Conservation (phyloP, 139 green algal species). For the Gonium pectorale region DNA sequence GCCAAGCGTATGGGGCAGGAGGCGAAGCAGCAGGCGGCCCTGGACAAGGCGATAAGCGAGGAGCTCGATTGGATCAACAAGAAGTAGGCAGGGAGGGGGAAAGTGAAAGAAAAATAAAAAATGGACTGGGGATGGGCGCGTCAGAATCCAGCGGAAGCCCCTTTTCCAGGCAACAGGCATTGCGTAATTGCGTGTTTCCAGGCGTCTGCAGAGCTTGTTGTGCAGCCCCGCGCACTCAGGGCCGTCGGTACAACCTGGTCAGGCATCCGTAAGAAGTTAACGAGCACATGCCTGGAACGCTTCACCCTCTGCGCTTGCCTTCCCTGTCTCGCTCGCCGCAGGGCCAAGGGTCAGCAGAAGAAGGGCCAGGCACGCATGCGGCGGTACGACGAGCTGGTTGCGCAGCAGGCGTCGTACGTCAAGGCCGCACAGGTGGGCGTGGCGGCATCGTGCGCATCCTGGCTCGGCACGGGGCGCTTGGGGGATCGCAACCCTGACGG, state of each 20-base stretch:
- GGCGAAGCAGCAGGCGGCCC: slow-evolving; percentile 64
- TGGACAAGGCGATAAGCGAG: slow-evolving; percentile 63
- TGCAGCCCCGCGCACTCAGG: no score
- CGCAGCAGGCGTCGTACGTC: slow-evolving; percentile 59
- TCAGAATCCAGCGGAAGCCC: no score
- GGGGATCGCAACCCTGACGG: no score
- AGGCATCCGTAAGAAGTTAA: not conserved
- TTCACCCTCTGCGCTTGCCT: not conserved
- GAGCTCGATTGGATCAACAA: slow-evolving; percentile 78
- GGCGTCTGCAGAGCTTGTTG: no score
- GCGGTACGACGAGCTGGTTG: slow-evolving; percentile 79
- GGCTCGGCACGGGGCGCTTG: no score
- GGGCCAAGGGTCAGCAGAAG: slow-evolving; percentile 89
- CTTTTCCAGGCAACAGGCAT: no score
- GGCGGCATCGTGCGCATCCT: no score
- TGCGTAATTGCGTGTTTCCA: no score
- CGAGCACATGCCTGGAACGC: not conserved
- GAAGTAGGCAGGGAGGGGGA: slow-evolving; percentile 20
- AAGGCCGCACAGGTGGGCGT: slow-evolving; percentile 60
- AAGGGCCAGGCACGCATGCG: slow-evolving; percentile 82
- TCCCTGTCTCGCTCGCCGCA: not conserved
- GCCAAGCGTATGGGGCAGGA: slow-evolving; percentile 65
- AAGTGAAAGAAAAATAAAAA: no score
- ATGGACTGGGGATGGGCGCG: no score
- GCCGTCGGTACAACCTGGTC: not conserved